phyloP scores from a whole-genome alignment of 1,284 basidiomycete species.

The Apiotrichum akiyoshidainum region DNA sequence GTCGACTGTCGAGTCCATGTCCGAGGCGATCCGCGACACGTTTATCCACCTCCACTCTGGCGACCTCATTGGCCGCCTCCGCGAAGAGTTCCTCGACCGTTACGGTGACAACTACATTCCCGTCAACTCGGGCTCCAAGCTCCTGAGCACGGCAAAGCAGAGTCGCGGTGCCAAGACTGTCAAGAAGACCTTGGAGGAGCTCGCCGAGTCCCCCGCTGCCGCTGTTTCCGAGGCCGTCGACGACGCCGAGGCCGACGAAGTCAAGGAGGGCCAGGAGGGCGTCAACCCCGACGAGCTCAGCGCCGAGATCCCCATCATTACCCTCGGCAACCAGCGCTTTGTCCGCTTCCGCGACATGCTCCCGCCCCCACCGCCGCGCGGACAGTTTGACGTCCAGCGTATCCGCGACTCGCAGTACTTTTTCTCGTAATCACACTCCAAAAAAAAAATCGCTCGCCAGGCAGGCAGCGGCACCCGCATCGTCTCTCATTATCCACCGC shows the following conservation, averaged over 20 bases:
- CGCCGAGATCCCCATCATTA: constrained; percentile 12
- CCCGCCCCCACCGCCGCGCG: constrained; percentile 80
- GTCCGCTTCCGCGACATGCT: constrained; percentile 72
- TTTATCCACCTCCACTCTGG: constrained; percentile 90
- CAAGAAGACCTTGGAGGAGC: constrained; percentile 14
- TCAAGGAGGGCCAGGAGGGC: constrained; percentile 8
- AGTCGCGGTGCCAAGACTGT: constrained; percentile 19
- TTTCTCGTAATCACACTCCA: constrained; percentile 56
- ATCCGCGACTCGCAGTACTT: constrained; percentile 85
- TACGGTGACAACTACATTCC: constrained; percentile 75
- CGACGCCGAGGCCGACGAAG: constrained; percentile 1
- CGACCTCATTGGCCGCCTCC: constrained; percentile 65
- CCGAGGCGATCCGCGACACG: constrained; percentile 80
- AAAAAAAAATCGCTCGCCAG: too few species aligned
- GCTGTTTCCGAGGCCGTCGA: constrained; percentile 9
- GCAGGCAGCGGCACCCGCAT: too few species aligned
- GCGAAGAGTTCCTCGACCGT: constrained; percentile 66
- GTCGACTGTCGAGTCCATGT: constrained; percentile 82
- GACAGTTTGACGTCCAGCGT: constrained; percentile 78
- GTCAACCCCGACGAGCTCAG: constrained; percentile 6
- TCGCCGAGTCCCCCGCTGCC: constrained; percentile 4
- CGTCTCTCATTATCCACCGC: too few species aligned
- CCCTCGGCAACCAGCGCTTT: constrained; percentile 53
- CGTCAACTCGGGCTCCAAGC: constrained; percentile 47
- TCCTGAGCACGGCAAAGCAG: constrained; percentile 18